These are phyloP conservation scores for Clitopilus passeckerianus DNA, from an alignment of 768 basidiomycete genomes.

Conservation along the genomic window DNA sequence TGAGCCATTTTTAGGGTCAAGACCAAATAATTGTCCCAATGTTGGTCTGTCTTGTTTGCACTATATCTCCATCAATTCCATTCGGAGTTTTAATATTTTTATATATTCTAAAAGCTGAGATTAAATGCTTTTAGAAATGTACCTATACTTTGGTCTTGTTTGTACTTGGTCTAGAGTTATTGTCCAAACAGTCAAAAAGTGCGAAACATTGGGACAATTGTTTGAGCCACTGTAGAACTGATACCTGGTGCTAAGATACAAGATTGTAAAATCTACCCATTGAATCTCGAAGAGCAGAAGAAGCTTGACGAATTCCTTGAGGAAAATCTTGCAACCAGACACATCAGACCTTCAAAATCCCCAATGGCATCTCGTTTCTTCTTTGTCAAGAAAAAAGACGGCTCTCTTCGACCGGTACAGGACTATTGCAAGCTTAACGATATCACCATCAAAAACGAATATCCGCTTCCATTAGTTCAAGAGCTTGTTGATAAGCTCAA, in stretches of 20 bases:
- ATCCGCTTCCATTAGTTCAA: constrained; percentile 24
- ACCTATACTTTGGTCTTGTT: too few relatives aligned
- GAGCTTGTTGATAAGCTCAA: constrained; percentile 21
- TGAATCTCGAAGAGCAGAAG: constrained; percentile 23
- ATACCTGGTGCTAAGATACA: constrained; percentile 20
- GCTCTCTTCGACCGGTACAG: constrained; percentile 18
- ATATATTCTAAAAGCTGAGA: too few relatives aligned
- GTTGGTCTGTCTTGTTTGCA: too few relatives aligned
- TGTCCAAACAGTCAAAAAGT: too few relatives aligned
- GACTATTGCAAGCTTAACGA: constrained; percentile 26
- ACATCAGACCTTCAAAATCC: constrained; percentile 18
- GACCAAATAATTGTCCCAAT: too few relatives aligned
- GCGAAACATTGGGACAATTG: too few relatives aligned
- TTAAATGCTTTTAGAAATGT: too few relatives aligned
- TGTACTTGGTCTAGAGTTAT: too few relatives aligned
- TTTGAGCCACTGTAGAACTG: too few relatives aligned
- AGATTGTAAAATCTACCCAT: constrained; percentile 26
- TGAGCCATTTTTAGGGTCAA: too few relatives aligned
- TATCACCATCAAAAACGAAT: constrained; percentile 22
- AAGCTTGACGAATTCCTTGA: constrained; percentile 21
- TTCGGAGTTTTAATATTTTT: too few relatives aligned
- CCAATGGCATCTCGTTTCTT: constrained; percentile 18
- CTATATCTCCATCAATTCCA: too few relatives aligned
- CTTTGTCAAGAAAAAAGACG: constrained; percentile 21
- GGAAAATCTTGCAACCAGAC: constrained; percentile 19